Conservation (phyloP, 139 green algal genomes). For the Chlorella sorokiniana region DNA sequence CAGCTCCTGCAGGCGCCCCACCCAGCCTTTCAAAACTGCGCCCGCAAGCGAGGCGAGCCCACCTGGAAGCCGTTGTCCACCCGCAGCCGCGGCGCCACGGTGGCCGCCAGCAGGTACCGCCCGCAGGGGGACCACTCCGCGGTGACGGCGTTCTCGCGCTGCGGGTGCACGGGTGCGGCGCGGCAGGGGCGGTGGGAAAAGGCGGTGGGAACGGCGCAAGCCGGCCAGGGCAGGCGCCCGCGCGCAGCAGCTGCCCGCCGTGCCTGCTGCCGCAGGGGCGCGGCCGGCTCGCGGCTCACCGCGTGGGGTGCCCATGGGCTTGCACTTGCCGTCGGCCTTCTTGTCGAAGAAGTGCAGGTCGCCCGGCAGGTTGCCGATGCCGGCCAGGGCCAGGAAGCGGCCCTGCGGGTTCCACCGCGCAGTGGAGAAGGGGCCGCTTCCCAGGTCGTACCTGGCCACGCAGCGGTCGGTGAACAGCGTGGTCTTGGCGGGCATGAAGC, state of each 20-base stretch:
- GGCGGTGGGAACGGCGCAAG: too few species aligned
- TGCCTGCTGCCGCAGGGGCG: too few species aligned
- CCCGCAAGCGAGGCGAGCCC: background rate
- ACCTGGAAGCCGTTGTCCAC: conserved; percentile 91
- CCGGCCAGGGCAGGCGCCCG: too few species aligned
- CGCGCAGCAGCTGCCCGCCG: too few species aligned
- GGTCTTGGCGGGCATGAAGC: conserved; percentile 80
- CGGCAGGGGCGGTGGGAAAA: too few species aligned
- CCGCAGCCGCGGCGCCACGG: conserved; percentile 84
- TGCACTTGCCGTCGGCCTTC: conserved; percentile 78
- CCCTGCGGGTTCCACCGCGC: conserved; percentile 87
- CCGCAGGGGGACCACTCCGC: conserved; percentile 90
- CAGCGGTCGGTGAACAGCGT: conserved; percentile 85
- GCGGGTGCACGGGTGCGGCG: too few species aligned
- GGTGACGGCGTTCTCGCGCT: conserved; percentile 65
- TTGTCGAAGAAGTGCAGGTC: conserved; percentile 92
- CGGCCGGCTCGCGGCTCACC: conserved; percentile 27
- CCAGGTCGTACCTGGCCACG: conserved; percentile 52
- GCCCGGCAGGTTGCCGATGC: conserved; percentile 88
- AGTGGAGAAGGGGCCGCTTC: conserved; percentile 81
- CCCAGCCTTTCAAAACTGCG: too few species aligned
- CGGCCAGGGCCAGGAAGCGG: conserved; percentile 79
- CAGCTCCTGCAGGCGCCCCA: too few species aligned
- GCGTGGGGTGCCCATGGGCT: conserved; percentile 67
- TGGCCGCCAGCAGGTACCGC: conserved; percentile 82